phyloP scores from a whole-genome alignment of 192 early-diverging fungal species.

The Rhizophagus sp. region DNA sequence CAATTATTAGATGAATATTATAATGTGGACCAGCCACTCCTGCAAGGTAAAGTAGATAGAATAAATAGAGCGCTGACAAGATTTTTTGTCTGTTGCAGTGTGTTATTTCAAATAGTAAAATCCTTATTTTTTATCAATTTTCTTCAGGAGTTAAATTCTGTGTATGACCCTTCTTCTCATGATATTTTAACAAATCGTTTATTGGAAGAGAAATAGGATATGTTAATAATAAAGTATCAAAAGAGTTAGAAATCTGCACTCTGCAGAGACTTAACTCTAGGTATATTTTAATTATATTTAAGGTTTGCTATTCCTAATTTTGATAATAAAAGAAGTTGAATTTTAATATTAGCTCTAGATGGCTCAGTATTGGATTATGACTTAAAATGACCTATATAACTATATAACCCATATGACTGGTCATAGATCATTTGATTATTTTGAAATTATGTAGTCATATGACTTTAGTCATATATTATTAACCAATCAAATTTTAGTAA shows the following conservation, averaged over 20 bases:
- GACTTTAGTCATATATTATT: too few relatives aligned
- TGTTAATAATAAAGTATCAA: neutral
- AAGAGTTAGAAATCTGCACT: neutral
- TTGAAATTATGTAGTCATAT: too few relatives aligned
- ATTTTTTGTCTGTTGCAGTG: neutral
- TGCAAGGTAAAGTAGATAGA: too few relatives aligned
- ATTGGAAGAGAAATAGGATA: neutral
- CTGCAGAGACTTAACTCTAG: neutral
- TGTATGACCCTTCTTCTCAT: neutral
- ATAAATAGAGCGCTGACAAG: neutral
- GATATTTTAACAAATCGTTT: neutral
- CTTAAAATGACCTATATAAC: too few relatives aligned
- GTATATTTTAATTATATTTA: neutral
- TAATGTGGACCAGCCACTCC: too few relatives aligned
- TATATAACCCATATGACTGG: too few relatives aligned
- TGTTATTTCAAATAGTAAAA: neutral
- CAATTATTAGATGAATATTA: too few relatives aligned
- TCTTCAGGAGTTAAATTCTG: neutral
- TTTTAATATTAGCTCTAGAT: neutral
- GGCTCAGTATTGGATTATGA: too few relatives aligned
- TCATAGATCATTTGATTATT: too few relatives aligned
- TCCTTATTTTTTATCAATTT: neutral
- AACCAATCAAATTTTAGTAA: too few relatives aligned
- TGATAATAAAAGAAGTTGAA: too few relatives aligned
- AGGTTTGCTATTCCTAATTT: neutral